phyloP scores from a whole-genome alignment of 2,329 filamentous ascomycete genomes.

The Microdochium paspali region DNA sequence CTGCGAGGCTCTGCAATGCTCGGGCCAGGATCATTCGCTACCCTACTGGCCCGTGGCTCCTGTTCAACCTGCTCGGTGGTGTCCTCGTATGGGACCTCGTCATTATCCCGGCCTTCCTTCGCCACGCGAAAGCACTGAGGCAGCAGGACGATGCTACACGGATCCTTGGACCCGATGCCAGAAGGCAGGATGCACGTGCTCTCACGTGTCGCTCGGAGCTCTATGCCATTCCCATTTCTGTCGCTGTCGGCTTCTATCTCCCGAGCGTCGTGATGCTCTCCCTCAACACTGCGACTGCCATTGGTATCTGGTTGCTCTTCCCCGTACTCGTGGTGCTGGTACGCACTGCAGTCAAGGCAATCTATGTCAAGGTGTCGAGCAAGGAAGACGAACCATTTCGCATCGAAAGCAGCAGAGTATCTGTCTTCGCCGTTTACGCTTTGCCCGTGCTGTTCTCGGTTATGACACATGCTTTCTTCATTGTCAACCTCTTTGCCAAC shows the following conservation, averaged over 20 bases:
- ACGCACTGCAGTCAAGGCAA: slow-evolving; percentile 22
- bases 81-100: slow-evolving; percentile 42
- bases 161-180: slow-evolving; percentile 3
- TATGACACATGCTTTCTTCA: slow-evolving; percentile 29
- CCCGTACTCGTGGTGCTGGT: slow-evolving; percentile 37
- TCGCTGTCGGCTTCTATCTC: slow-evolving; percentile 35
- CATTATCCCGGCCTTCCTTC: slow-evolving; percentile 39
- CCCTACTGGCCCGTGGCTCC: slow-evolving; percentile 30
- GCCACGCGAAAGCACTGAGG: slow-evolving; percentile 27
- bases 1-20: slow-evolving; percentile 30
- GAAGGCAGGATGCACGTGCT: slow-evolving; percentile 19
- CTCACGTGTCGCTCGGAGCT: slow-evolving; percentile 38
- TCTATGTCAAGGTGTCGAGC: slow-evolving; percentile 11
- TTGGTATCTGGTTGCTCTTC: slow-evolving; percentile 41
- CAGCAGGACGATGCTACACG: not conserved
- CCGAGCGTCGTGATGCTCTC: slow-evolving; percentile 37
- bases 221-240: slow-evolving; percentile 42
- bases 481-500: slow-evolving; percentile 26
- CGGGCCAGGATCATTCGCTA: slow-evolving; percentile 19
- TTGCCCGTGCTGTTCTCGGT: slow-evolving; percentile 33
- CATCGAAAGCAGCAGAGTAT: slow-evolving; percentile 29
- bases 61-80: slow-evolving; percentile 38
- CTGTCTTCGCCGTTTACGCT: slow-evolving; percentile 31
- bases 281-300: slow-evolving; percentile 23
- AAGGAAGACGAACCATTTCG: slow-evolving; percentile 23